Evolutionary conservation across 306 rosid species (phyloP), one percentile per base, ranked within the genome.

Genomic region (Vachellia pachyceras): DNA sequence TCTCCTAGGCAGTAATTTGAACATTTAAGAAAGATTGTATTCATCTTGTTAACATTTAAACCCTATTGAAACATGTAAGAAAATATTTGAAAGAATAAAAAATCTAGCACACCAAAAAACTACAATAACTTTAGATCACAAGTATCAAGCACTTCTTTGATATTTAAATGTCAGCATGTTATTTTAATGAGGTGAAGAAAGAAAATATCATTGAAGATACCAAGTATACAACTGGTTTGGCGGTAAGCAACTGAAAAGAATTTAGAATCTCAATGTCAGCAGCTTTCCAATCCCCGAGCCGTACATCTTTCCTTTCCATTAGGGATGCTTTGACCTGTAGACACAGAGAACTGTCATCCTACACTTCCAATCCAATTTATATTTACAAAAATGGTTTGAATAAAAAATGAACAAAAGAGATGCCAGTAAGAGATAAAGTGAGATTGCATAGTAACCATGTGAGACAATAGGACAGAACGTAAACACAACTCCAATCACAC

Each of bases 281-380:
- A 86, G 97, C 87, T 81, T 95, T 93, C 99, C 99, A 95, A 8
- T 95, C 99, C 84, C 97, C 98, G 15, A 95, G 88, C 29, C 99
- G 99, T 22, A 95, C 74, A 89, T 95, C 98, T 87, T 95, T 93
- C 82, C 93, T 98, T 39, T 92, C 98, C 86, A 78, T 86, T 40
- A 95, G 89, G 69, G 72, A 77, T 68, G 93, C 90, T 86, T 90
- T 93, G 82, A 95, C 92, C 99, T 95, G 88, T 79, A 85, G 78
- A 79, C 67, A 78, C n/a, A 25, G 57, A 85, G 18, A 80, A 75
- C 46, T 10, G 3, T 25, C 75, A 83, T 69, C 83, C 77, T 35
- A 69, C 61, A 4, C 42, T 57, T 20, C 76, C 35, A 35, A 78
- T 49, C 78, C 4, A 25, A 52, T 69, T 66, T 42, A 54, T 52